Conservation (phyloP, 2,329 filamentous ascomycete species). For the Ophiostoma piceae region DNA sequence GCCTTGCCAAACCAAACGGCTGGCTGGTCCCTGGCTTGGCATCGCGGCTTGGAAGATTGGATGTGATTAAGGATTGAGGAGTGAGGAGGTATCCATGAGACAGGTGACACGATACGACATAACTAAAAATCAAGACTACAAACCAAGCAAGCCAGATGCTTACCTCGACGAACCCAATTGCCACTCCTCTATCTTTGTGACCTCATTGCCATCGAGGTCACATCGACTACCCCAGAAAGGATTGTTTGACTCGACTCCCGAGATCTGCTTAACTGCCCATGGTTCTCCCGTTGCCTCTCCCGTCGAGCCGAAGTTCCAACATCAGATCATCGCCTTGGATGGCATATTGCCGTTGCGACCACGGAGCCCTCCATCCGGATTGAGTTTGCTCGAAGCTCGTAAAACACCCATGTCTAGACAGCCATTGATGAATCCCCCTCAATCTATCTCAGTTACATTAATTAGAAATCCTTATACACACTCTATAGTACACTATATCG, state of each 20-base stretch:
- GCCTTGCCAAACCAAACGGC: background rate
- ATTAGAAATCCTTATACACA: background rate
- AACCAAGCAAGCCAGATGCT: background rate
- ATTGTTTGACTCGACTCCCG: background rate
- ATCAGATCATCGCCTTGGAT: background rate
- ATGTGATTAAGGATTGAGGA: background rate
- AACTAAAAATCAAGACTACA: background rate
- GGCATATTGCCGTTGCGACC: background rate
- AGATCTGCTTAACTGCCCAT: background rate
- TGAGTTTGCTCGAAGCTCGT: background rate
- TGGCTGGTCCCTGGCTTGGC: background rate
- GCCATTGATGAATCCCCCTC: background rate
- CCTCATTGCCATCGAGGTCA: background rate
- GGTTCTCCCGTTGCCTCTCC: background rate
- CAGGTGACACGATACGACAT: background rate
- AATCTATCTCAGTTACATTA: background rate
- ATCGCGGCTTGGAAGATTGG: background rate
- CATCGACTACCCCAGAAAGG: background rate
- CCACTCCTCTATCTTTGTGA: background rate
- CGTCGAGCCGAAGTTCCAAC: background rate
- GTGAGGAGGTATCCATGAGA: background rate
- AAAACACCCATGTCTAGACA: background rate
- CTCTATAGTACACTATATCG: background rate
- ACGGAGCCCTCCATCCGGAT: constrained; percentile 9
- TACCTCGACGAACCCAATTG: background rate